Evolutionary conservation across 208 protist genomes (phyloP), one percentile per base, ranked within the genome.

Genomic region (Angomonas desouzai): DNA sequence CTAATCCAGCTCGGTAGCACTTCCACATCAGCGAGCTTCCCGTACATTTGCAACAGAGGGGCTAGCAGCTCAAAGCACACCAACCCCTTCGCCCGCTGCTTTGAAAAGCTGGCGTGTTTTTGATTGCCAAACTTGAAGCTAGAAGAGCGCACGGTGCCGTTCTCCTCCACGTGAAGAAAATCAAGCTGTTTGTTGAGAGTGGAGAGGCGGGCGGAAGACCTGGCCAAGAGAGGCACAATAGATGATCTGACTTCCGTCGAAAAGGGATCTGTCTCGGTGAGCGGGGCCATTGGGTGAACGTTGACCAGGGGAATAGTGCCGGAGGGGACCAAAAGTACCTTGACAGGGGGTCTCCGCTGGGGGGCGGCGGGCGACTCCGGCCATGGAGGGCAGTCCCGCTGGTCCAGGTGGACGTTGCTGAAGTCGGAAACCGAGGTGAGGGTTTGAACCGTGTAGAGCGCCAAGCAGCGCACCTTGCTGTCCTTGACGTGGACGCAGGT

Each of bases 391-490:
- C 45, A 27, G 18, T 27, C 45, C 45, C 6, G 45, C 20, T 51
- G 18, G n/a, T 51, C 45, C n/a, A 51, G 20, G 48, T 72, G 57
- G 18, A 83, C 63, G 33, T 87, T 87, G 0, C 62, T 73, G 66
- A 72, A 81, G 45, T 55, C 47, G 33, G 61, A 58, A 27, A 74
- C 58, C 33, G 65, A 56, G 1, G 76, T 69, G 28, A 87, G 60
- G 0, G 72, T 81, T 61, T 91, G 77, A 32, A 91, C 61, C 1
- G 75, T 91, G 68, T 87, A 93, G 23, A 93, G 77, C 62, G 76
- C 68, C 56, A 93, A 47, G 48, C 53, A 79, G 1, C 33, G 56
- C 62, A 43, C 10, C 63, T 56, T 48, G 56, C 68, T 70, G 34
- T 79, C 72, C n/a, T 76, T 29, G 20, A 71, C 72, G 34, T 82